Conservation (phyloP, 768 basidiomycete genomes). For the Boletellus ananiceps region DNA sequence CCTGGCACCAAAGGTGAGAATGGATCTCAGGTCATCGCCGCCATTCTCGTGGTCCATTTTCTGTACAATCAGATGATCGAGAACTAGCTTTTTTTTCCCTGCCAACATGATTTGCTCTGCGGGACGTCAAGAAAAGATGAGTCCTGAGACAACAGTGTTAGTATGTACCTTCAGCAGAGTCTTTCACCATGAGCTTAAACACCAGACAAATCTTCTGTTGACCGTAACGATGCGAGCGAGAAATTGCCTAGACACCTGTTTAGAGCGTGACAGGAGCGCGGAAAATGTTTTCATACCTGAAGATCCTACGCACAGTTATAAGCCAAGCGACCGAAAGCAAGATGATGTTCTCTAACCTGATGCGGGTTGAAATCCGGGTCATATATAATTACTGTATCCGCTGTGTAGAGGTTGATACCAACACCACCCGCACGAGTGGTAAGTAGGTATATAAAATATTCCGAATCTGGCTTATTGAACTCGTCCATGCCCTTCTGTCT, state of each 20-base stretch:
- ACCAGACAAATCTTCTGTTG: slow-evolving; percentile 93
- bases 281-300: slow-evolving; percentile 53
- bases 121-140: slow-evolving; percentile 4
- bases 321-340: slow-evolving; percentile 7
- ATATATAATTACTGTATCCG: slow-evolving; percentile 90
- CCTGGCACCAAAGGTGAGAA: slow-evolving; percentile 85
- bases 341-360: slow-evolving; percentile 47
- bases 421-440: slow-evolving; percentile 93
- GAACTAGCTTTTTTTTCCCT: slow-evolving; percentile 91
- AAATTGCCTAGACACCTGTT: slow-evolving; percentile 66
- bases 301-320: slow-evolving; percentile 52
- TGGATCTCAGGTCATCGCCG: slow-evolving; percentile 79
- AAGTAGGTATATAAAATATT: slow-evolving; percentile 86
- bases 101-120: slow-evolving; percentile 86
- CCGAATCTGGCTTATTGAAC: slow-evolving; percentile 85
- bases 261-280: slow-evolving; percentile 1
- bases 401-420: slow-evolving; percentile 86
- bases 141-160: not conserved
- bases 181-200: slow-evolving; percentile 94
- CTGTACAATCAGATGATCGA: slow-evolving; percentile 94
- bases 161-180: slow-evolving; percentile 76
- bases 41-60: slow-evolving; percentile 87
- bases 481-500: slow-evolving; percentile 94
- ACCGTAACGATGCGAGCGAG: slow-evolving; percentile 90
- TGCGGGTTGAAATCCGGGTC: slow-evolving; percentile 99